Evolutionary conservation across 768 basidiomycete species (phyloP).

Genomic region (Pleurotus citrinopileatus): DNA sequence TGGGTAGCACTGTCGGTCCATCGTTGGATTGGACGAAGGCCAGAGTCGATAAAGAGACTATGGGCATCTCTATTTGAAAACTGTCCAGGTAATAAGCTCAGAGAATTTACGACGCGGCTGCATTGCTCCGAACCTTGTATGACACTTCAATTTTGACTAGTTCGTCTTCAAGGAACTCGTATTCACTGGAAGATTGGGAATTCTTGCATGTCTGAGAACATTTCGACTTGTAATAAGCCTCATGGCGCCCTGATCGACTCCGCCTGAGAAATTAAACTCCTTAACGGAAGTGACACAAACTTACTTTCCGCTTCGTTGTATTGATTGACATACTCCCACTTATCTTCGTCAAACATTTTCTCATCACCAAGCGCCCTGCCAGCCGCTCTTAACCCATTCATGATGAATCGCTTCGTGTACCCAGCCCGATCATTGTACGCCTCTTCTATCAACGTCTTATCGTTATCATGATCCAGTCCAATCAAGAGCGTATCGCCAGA

Average conservation of each 20-base stretch:
- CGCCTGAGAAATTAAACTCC: conserved; percentile 2
- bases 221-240: conserved; percentile 79
- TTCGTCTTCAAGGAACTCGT: conserved; percentile 69
- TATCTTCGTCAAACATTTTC: conserved; percentile 53
- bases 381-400: conserved; percentile 78
- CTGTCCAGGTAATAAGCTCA: conserved; percentile 34
- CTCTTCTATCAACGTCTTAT: conserved; percentile 63
- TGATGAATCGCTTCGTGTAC: conserved; percentile 71
- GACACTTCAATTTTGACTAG: conserved; percentile 84
- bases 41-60: conserved; percentile 65
- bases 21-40: conserved; percentile 80
- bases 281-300: conserved; percentile 4
- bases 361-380: conserved; percentile 69
- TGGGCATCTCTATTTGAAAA: conserved; percentile 75
- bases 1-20: conserved; percentile 74
- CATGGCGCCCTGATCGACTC: conserved; percentile 65
- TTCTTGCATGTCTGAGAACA: conserved; percentile 54
- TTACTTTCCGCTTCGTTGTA: conserved; percentile 30
- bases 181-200: conserved; percentile 37
- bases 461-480: conserved; percentile 87
- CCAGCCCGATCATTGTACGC: conserved; percentile 87
- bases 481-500: conserved; percentile 82
- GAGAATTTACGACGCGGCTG: neutral
- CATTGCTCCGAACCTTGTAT: conserved; percentile 59
- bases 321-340: conserved; percentile 77